A percentile compares a stretch with the other conserved stretches of the same genome.
phyloP scores from a whole-genome alignment of 2,329 filamentous ascomycete species.

The Helicocarpus griseus region DNA sequence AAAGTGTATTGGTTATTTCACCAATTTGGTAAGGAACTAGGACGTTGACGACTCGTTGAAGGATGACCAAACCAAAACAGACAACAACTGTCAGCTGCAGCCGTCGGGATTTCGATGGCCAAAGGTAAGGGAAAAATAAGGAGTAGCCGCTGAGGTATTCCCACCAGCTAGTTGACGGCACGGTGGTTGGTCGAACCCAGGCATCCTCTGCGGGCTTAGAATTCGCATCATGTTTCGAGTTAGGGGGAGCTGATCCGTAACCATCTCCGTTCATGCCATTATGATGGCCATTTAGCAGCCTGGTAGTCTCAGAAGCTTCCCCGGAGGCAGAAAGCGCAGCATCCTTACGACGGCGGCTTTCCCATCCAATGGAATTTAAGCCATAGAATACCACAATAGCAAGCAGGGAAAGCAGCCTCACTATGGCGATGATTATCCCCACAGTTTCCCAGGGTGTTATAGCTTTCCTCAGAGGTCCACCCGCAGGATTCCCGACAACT shows the following conservation, averaged over 20 bases:
- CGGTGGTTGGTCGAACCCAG: constrained; percentile 80
- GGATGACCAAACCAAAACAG: constrained; percentile 70
- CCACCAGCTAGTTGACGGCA: constrained; percentile 86
- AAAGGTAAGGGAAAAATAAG: constrained; percentile 91
- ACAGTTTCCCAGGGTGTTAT: constrained; percentile 35
- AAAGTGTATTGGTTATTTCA: constrained; percentile 65
- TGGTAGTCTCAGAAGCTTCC: constrained; percentile 35
- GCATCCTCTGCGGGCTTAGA: constrained; percentile 51
- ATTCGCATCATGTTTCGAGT: constrained; percentile 26
- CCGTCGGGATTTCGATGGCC: constrained; percentile 70
- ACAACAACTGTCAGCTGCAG: constrained; percentile 70
- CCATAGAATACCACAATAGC: constrained; percentile 53
- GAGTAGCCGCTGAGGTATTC: constrained; percentile 90
- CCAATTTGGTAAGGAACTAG: constrained; percentile 76
- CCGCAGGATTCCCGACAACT: constrained; percentile 39
- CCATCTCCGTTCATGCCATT: constrained; percentile 36
- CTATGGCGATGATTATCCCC: constrained; percentile 47
- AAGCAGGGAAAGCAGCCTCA: constrained; percentile 59
- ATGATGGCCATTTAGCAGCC: constrained; percentile 29
- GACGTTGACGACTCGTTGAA: constrained; percentile 78
- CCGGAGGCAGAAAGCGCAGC: constrained; percentile 19
- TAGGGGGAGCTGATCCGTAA: constrained; percentile 38
- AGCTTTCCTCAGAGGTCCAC: constrained; percentile 30
- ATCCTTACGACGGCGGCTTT: constrained; percentile 27
- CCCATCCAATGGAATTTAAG: constrained; percentile 37